Evolutionary conservation across 306 rosid genomes (phyloP), one percentile per base, ranked within the genome.

Genomic region (Sindora glabra): DNA sequence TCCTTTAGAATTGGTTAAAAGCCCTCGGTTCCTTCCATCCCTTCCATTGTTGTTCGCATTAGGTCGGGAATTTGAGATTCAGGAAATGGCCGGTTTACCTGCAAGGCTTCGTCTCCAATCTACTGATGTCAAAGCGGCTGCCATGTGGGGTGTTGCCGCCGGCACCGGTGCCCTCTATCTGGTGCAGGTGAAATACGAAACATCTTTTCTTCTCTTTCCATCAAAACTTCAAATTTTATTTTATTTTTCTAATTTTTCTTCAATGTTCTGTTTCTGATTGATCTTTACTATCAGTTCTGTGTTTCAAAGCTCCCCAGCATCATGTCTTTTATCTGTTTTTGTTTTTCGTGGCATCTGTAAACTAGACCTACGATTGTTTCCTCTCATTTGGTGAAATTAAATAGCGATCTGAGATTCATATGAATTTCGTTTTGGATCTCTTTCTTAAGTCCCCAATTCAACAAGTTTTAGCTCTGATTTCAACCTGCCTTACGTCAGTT

Each of bases 131-230:
- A 73, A 88, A 74, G 76, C 96, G 73, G 88, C 92, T 18, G 96
- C 84, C 61, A 19, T 55, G 64, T 92, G 96, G 98, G 95, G 96
- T n/a, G 77, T 88, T 26, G 82, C 95, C 8, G 90, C 95, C 73
- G 47, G 48, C n/a, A 33, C 84, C 27, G 74, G 74, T 11, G 94
- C 81, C 46, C 75, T 88, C 26, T 88, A 82, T 76, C 46, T 88
- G 55, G 24, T 85, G 23, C 86, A 88, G 94, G 94, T 84, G 38
- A 8, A 17, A n/a, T n/a, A 10, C 48, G 8, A 34, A 12, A 0
- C 9, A 21, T 22, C 23, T 19, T 12, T 10, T 34, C 7, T 46
- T 12, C 32, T 10, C 32, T 8, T 21, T 36, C 19, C 25, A 13
- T 48, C 19, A 22, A 13, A 36, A 56, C 37, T 18, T 8, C 10